These are phyloP conservation scores for Eucalyptus cloeziana DNA, from an alignment of 345 rosid species.

Conservation along the genomic window DNA sequence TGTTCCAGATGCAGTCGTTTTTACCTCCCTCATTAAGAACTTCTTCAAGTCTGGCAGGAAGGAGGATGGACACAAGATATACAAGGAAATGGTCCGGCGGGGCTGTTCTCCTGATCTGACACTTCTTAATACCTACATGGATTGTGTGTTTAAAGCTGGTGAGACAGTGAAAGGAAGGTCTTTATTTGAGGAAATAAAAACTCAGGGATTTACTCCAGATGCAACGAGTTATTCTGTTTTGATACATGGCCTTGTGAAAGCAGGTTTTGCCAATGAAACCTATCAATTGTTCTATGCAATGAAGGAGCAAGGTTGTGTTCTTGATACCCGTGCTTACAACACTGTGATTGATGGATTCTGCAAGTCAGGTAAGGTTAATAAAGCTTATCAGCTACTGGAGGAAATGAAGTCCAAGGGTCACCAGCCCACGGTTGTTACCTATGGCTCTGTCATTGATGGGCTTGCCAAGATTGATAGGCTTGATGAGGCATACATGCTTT, in stretches of 20 bases:
- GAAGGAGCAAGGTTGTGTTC: conserved; percentile 83
- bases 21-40: conserved; percentile 75
- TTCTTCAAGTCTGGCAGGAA: conserved; percentile 75
- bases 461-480: conserved; percentile 90
- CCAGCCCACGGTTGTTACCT: conserved; percentile 80
- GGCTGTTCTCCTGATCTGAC: conserved; percentile 68
- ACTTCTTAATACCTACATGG: conserved; percentile 86
- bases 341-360: conserved; percentile 85
- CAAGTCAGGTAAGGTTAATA: conserved; percentile 87
- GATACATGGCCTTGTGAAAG: conserved; percentile 74
- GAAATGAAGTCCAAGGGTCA: conserved; percentile 85
- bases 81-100: conserved; percentile 62
- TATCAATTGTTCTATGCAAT: conserved; percentile 64
- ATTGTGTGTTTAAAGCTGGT: conserved; percentile 85
- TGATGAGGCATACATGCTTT: conserved; percentile 96
- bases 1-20: conserved; percentile 51
- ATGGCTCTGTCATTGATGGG: conserved; percentile 84
- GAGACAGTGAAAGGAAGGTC: conserved; percentile 79
- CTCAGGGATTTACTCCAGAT: conserved; percentile 61
- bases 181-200: conserved; percentile 71
- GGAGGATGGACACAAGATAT: conserved; percentile 94
- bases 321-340: conserved; percentile 84
- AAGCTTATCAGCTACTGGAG: conserved; percentile 87
- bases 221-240: conserved; percentile 68
- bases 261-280: conserved; percentile 81